Conservation (phyloP, 2,329 filamentous ascomycete genomes). For the Eurotiales sp. region DNA sequence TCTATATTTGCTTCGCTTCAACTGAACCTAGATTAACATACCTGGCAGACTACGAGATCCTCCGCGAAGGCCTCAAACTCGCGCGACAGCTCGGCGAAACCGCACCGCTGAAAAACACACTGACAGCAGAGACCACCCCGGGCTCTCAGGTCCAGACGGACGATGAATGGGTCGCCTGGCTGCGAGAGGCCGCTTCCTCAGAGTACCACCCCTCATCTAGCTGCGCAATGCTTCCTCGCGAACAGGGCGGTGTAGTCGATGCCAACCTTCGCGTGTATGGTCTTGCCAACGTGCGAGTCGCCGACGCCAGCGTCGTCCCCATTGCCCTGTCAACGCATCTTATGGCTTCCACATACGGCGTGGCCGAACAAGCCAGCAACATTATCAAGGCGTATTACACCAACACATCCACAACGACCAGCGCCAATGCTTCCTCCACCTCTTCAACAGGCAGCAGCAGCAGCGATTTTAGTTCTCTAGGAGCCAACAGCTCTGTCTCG, state of each 20-base stretch:
- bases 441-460: background rate
- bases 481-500: background rate
- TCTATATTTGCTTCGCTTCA: background rate
- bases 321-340: slow-evolving; percentile 31
- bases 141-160: slow-evolving; percentile 22
- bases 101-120: slow-evolving; percentile 18
- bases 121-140: slow-evolving; percentile 22
- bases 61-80: slow-evolving; percentile 25
- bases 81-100: slow-evolving; percentile 23
- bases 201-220: slow-evolving; percentile 26
- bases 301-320: slow-evolving; percentile 26
- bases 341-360: slow-evolving; percentile 32
- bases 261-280: slow-evolving; percentile 28
- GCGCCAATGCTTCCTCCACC: background rate
- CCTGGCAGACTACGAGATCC: slow-evolving; percentile 21
- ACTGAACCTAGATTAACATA: slow-evolving; percentile 7
- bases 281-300: slow-evolving; percentile 28
- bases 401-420: background rate
- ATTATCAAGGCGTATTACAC: slow-evolving; percentile 27
- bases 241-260: slow-evolving; percentile 26
- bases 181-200: slow-evolving; percentile 18
- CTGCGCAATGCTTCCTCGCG: slow-evolving; percentile 27
- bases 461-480: background rate
- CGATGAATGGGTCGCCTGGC: slow-evolving; percentile 23
- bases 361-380: slow-evolving; percentile 28